Evolutionary conservation across 495 filamentous ascomycete species (phyloP).

Genomic region (Aspergillus olivimuriae): DNA sequence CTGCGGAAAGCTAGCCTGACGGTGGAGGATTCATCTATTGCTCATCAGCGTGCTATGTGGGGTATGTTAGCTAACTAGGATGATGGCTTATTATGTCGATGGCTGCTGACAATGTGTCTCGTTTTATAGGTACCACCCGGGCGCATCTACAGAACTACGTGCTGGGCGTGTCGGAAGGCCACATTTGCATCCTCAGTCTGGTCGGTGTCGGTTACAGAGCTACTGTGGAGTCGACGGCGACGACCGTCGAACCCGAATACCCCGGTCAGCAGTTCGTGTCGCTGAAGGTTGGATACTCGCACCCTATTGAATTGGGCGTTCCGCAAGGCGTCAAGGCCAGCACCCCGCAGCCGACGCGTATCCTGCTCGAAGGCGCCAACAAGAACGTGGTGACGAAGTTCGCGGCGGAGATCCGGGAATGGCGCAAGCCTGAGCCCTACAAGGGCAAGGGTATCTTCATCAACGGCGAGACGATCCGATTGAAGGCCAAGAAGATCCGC

Average conservation of each 20-base stretch:
- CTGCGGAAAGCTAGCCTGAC: constrained; percentile 56
- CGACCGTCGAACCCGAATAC: constrained; percentile 59
- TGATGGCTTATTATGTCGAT: not conserved
- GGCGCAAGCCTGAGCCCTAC: constrained; percentile 92
- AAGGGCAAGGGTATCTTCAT: constrained; percentile 99
- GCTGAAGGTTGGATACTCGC: constrained; percentile 92
- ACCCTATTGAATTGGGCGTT: constrained; percentile 83
- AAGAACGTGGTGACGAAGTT: constrained; percentile 83
- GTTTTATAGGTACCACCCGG: constrained; percentile 70
- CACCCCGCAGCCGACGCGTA: constrained; percentile 88
- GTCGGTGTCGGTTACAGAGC: constrained; percentile 97
- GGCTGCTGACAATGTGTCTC: not conserved
- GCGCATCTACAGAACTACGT: constrained; percentile 86
- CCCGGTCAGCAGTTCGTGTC: constrained; percentile 81
- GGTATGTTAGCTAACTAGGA: constrained; percentile 53
- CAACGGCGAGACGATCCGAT: constrained; percentile 91
- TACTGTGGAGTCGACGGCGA: constrained; percentile 67
- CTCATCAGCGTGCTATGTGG: constrained; percentile 94
- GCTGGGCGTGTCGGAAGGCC: constrained; percentile 90
- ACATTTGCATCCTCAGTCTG: constrained; percentile 83
- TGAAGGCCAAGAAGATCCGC: constrained; percentile 99
- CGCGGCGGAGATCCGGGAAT: constrained; percentile 78
- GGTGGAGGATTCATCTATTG: constrained; percentile 53
- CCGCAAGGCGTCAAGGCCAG: constrained; percentile 80
- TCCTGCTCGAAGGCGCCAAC: constrained; percentile 81